Evolutionary conservation across 169 alveolate species (phyloP).

Genomic region (Babesia gibsoni): DNA sequence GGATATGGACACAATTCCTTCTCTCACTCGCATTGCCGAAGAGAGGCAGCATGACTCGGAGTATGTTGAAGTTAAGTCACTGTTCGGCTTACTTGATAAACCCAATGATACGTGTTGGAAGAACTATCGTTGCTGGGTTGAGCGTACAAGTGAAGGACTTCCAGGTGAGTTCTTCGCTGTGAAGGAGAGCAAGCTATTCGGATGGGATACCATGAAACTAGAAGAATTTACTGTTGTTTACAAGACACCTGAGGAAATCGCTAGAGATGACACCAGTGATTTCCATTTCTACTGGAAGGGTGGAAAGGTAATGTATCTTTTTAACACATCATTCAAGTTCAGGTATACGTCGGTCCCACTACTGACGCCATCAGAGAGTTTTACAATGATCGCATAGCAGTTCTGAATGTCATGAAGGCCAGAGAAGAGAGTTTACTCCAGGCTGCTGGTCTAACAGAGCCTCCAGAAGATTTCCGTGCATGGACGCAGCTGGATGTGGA

Average conservation of each 20-base stretch:
- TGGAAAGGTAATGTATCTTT: conserved; percentile 31
- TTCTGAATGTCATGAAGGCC: conserved; percentile 47
- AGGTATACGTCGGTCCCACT: conserved; percentile 71
- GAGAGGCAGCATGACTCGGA: conserved; percentile 10
- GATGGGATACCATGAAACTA: conserved; percentile 77
- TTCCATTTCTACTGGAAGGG: conserved; percentile 74
- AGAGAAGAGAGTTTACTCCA: conserved; percentile 14
- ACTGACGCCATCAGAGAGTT: conserved; percentile 65
- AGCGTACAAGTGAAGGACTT: conserved; percentile 69
- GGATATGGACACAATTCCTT: conserved; percentile 68
- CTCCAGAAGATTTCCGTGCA: conserved; percentile 4
- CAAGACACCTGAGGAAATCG: conserved; percentile 66
- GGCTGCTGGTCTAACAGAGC: conserved; percentile 2
- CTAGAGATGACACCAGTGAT: conserved; percentile 68
- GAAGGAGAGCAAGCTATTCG: conserved; percentile 76
- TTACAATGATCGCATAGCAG: conserved; percentile 66
- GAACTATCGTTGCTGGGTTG: conserved; percentile 79
- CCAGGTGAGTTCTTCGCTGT: conserved; percentile 85
- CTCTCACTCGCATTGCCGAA: conserved; percentile 52
- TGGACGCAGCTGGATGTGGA: conserved; percentile 64
- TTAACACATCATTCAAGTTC: not conserved
- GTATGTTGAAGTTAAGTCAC: conserved; percentile 19
- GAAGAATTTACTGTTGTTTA: conserved; percentile 62
- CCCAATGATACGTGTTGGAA: conserved; percentile 75
- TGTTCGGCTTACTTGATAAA: conserved; percentile 77